These are phyloP conservation scores for Straminergon stramineum DNA, from an alignment of 225 moss, liverwort and hornwort genomes.

Conservation along the genomic window DNA sequence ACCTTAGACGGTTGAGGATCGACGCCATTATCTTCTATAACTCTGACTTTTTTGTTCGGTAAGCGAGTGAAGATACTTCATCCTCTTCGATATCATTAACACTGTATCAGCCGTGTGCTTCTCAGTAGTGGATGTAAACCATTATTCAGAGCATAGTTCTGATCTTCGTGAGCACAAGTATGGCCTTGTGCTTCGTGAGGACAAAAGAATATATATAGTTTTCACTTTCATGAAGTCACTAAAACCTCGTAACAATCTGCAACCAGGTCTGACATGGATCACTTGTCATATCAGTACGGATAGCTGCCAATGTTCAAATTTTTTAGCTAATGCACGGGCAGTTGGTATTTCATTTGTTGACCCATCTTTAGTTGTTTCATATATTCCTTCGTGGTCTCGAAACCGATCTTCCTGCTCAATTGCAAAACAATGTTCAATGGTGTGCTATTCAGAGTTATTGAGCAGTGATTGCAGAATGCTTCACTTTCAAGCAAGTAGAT, in stretches of 20 bases:
- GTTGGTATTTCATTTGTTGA: not conserved
- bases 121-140: not conserved
- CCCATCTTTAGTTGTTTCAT: not conserved
- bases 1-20: not conserved
- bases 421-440: not conserved
- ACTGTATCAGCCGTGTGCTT: not conserved
- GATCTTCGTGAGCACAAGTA: not conserved
- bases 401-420: not conserved
- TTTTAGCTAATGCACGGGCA: not conserved
- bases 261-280: not conserved
- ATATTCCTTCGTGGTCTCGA: not conserved
- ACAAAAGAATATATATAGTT: not conserved
- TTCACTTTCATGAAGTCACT: not conserved
- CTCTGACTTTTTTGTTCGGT: not conserved
- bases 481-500: not conserved
- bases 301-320: not conserved
- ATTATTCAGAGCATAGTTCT: not conserved
- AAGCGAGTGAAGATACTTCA: not conserved
- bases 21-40: not conserved
- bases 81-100: not conserved
- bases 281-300: not conserved
- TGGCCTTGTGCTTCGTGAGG: not conserved
- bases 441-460: not conserved
- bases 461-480: not conserved
- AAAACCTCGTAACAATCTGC: not conserved